Evolutionary conservation across 2,329 filamentous ascomycete species (phyloP).

Genomic region (Neonectria magnoliae): DNA sequence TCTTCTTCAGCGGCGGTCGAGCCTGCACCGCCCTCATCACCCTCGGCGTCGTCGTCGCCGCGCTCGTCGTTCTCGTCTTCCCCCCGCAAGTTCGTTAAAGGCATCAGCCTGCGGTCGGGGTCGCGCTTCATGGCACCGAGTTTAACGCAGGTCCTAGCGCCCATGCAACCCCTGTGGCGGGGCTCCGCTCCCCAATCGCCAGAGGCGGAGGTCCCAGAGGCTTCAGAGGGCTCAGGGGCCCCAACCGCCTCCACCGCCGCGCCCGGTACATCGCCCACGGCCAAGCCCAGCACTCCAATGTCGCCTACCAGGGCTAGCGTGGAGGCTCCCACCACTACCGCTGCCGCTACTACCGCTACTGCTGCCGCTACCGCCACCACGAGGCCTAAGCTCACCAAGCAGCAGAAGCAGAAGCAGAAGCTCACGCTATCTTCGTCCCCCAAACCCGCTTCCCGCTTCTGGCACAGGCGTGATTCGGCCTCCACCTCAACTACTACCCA

Average conservation of each 20-base stretch:
- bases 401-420: constrained; percentile 12
- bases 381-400: constrained; percentile 23
- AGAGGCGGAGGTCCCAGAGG: neutral
- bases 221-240: constrained; percentile 16
- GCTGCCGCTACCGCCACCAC: constrained; percentile 34
- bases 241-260: constrained; percentile 27
- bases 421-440: constrained; percentile 33
- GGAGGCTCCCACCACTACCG: constrained; percentile 22
- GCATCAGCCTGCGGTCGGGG: constrained; percentile 42
- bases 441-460: constrained; percentile 41
- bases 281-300: constrained; percentile 21
- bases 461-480: constrained; percentile 41
- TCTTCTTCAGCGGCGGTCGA: constrained; percentile 19
- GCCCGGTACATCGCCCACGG: constrained; percentile 16
- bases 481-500: constrained; percentile 40
- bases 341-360: constrained; percentile 5
- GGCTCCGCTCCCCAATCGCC: constrained; percentile 31
- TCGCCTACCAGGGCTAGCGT: neutral
- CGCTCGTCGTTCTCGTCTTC: constrained; percentile 38
- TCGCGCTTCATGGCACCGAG: constrained; percentile 36
- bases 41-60: constrained; percentile 33
- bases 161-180: constrained; percentile 41
- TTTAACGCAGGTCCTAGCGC: constrained; percentile 42
- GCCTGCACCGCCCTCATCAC: constrained; percentile 25
- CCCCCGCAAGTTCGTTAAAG: constrained; percentile 41